Evolutionary conservation across 2,329 filamentous ascomycete genomes (phyloP).

Genomic region (Penicillium concentricum): DNA sequence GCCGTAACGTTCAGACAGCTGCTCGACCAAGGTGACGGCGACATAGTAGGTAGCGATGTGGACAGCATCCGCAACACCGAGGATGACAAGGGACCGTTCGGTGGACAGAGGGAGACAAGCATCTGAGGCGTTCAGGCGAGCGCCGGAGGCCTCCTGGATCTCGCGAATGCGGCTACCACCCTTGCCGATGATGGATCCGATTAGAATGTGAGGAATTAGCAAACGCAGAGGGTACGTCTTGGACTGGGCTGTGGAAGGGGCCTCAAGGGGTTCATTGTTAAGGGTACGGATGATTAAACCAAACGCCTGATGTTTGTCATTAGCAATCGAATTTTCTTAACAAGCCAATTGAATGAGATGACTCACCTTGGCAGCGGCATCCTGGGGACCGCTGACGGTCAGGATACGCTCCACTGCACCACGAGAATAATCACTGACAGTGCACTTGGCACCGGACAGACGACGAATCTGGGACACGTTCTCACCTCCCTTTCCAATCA

Average conservation of each 20-base stretch:
- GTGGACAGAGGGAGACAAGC: slow-evolving; percentile 91
- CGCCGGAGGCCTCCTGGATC: slow-evolving; percentile 96
- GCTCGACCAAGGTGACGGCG: slow-evolving; percentile 94
- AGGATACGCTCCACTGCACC: slow-evolving; percentile 96
- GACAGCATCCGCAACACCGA: slow-evolving; percentile 95
- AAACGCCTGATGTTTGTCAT: slow-evolving; percentile 66
- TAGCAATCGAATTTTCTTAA: slow-evolving; percentile 13
- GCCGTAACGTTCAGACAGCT: slow-evolving; percentile 93
- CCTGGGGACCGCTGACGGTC: slow-evolving; percentile 93
- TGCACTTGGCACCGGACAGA: slow-evolving; percentile 95
- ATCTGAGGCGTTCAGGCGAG: slow-evolving; percentile 93
- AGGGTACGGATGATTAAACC: slow-evolving; percentile 96
- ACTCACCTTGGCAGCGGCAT: slow-evolving; percentile 90
- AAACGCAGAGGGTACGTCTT: slow-evolving; percentile 97
- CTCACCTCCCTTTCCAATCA: slow-evolving; percentile 97
- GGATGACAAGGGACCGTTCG: slow-evolving; percentile 94
- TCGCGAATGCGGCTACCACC: slow-evolving; percentile 93
- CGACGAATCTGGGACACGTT: slow-evolving; percentile 97
- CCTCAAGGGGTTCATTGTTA: slow-evolving; percentile 90
- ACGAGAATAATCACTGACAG: slow-evolving; percentile 96
- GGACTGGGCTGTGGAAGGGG: slow-evolving; percentile 85
- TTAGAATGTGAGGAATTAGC: slow-evolving; percentile 93
- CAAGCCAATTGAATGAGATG: background rate
- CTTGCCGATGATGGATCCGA: slow-evolving; percentile 98
- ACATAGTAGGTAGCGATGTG: slow-evolving; percentile 99